Base-by-base conservation (phyloP, 139 green algal species). In the Choricystis sp. region DNA sequence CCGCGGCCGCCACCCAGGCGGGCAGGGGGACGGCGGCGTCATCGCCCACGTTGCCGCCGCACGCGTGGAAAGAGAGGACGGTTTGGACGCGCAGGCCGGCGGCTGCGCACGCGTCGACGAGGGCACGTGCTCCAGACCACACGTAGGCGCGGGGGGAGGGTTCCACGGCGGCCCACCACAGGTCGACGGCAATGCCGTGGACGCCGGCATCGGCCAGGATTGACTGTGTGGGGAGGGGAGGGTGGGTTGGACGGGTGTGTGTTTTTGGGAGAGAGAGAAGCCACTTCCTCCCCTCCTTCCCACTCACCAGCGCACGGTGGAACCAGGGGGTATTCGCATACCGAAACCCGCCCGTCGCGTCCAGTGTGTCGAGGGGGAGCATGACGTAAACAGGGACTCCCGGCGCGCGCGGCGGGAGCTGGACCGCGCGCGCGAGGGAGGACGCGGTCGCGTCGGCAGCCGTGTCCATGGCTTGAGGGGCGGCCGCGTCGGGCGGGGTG, bases 1-100 rank as follows among this genome's bases (percentile, higher is more conserved):
- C 86, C 31, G 69, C 79, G 74, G 87, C 70, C 40, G 88, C 84
- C 77, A 95, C 88, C 88, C 88, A 95, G 2, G 66, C 26, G 0
- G 88, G 88, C 49, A 95, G 76, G 4, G 86, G 83, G 4, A 95
- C 77, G 26, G 85, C 72, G 0, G 79, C 78, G 26, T 79, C 83
- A 71, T 97, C 90, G 0, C 89, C 89, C 26, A 97, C 90, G 56
- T 97, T 97, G 63, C 87, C 84, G 23, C 90, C 90, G 67, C 89
- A 96, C 0, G 89, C 86, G 70, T 97, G 90, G 71, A 96, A 97
- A 58, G 77, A 84, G 67, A 97, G 79, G 20, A 97, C 90, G 21
- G 81, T 90, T 79, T 96, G 84, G 40, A 63, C 3, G 22, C 62
- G 25, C 22, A 97, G 75, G 23, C 86, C 88, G 19, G 78, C 63